Conservation (phyloP, 1,284 basidiomycete genomes). For the Cutaneotrichosporon mucoides region DNA sequence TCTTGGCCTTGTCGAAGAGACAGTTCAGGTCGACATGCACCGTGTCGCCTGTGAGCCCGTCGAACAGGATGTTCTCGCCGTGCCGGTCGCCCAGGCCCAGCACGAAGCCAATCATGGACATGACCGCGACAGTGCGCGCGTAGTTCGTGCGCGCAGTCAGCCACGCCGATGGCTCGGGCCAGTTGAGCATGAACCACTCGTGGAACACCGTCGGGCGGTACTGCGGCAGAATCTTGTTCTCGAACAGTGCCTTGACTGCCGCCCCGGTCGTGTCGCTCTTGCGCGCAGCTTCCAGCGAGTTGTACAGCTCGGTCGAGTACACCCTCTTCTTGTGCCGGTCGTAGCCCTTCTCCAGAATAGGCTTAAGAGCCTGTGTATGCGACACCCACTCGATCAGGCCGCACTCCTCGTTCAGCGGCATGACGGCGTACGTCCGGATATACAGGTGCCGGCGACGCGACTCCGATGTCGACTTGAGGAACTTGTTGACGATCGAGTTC, state of each 20-base stretch:
- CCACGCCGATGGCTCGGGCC: conserved; percentile 96
- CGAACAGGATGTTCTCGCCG: conserved; percentile 94
- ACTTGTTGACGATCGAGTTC: conserved; percentile 96
- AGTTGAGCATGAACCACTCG: conserved; percentile 95
- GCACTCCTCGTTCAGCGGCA: conserved; percentile 94
- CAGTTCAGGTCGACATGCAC: conserved; percentile 99
- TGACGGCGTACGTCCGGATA: conserved; percentile 92
- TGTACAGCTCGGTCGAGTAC: conserved; percentile 59
- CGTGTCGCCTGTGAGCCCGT: conserved; percentile 80
- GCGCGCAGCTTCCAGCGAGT: conserved; percentile 50
- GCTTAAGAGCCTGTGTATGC: conserved; percentile 81
- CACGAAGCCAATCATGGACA: conserved; percentile 99
- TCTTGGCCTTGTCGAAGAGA: conserved; percentile 92
- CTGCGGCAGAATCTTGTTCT: conserved; percentile 59
- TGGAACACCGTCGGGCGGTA: conserved; percentile 80
- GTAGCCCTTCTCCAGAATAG: conserved; percentile 73
- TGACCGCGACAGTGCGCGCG: conserved; percentile 87
- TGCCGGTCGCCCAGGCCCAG: conserved; percentile 96
- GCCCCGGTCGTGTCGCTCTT: neutral
- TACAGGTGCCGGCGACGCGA: conserved; percentile 82
- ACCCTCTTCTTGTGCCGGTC: conserved; percentile 57
- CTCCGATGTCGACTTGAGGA: conserved; percentile 89
- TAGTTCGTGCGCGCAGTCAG: conserved; percentile 81
- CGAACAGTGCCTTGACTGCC: conserved; percentile 50
- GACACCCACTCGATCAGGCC: conserved; percentile 99